These are phyloP conservation scores for Thuja plicata DNA, from an alignment of 83 land plant genomes.

Conservation along the genomic window DNA sequence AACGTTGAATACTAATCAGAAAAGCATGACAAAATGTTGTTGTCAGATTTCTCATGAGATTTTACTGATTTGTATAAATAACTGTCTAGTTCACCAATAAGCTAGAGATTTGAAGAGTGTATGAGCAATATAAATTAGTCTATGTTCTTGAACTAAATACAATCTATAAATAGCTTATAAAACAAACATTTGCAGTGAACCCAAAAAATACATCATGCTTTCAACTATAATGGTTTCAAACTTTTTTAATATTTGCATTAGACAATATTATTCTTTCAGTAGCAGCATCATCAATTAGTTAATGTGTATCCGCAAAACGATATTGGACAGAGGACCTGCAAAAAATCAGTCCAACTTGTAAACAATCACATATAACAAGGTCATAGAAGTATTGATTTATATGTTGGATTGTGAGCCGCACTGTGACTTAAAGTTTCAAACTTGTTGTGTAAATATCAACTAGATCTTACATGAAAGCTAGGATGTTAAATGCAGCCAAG, in stretches of 20 bases:
- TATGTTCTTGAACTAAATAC: no score
- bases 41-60: background rate
- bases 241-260: background rate
- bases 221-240: no score
- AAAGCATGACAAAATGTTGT: no score
- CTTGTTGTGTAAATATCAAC: no score
- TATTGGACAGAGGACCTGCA: background rate
- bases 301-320: no score
- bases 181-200: background rate
- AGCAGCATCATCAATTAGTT: no score
- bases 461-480: no score
- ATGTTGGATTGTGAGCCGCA: background rate
- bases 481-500: no score
- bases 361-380: background rate
- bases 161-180: no score
- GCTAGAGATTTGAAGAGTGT: no score
- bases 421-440: background rate
- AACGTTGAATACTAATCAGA: background rate
- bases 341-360: background rate
- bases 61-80: background rate
- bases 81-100: background rate
- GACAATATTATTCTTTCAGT: background rate
- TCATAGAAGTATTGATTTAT: background rate
- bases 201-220: background rate
- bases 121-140: no score